A percentile compares a stretch with the other conserved stretches of the same genome.
phyloP scores from a whole-genome alignment of 2,329 filamentous ascomycete genomes.

The Aureobasidium melanogenum region DNA sequence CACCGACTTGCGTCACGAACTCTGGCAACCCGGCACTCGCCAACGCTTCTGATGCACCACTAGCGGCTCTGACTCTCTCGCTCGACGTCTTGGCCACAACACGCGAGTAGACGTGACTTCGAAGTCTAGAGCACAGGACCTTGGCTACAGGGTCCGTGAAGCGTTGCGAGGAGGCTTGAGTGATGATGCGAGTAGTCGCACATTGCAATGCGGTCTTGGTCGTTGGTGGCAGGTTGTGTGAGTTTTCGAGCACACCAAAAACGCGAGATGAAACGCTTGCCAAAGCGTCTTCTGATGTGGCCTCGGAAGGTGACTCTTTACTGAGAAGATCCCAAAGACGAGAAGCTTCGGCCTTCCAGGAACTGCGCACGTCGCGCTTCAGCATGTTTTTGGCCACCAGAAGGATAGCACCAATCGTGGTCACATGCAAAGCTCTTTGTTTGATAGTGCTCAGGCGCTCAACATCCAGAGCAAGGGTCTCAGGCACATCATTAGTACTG shows the following conservation, averaged over 20 bases:
- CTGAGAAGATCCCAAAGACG: constrained; percentile 64
- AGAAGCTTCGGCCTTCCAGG: constrained; percentile 66
- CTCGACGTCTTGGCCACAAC: constrained; percentile 57
- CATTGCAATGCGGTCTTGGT: constrained; percentile 36
- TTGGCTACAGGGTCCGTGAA: constrained; percentile 52
- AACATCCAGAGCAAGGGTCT: constrained; percentile 63
- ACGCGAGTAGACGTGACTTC: constrained; percentile 56
- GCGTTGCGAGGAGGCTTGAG: constrained; percentile 40
- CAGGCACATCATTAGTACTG: constrained; percentile 51
- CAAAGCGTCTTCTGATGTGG: constrained; percentile 11
- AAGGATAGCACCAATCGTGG: constrained; percentile 64
- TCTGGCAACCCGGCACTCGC: constrained; percentile 62
- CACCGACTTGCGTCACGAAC: constrained; percentile 60
- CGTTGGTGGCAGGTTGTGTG: constrained; percentile 40
- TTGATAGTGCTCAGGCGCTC: constrained; percentile 53
- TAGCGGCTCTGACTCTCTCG: constrained; percentile 62
- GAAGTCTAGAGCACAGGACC: constrained; percentile 58
- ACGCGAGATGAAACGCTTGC: constrained; percentile 32
- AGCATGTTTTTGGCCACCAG: constrained; percentile 76
- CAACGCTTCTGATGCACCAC: constrained; percentile 59
- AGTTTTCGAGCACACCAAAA: constrained; percentile 40
- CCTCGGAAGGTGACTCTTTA: constrained; percentile 12
- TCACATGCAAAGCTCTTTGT: constrained; percentile 52
- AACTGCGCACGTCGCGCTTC: constrained; percentile 67
- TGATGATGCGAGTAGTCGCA: constrained; percentile 41